Base-by-base conservation (phyloP, 495 filamentous ascomycete species). In the Antarctomyces pellizariae region DNA sequence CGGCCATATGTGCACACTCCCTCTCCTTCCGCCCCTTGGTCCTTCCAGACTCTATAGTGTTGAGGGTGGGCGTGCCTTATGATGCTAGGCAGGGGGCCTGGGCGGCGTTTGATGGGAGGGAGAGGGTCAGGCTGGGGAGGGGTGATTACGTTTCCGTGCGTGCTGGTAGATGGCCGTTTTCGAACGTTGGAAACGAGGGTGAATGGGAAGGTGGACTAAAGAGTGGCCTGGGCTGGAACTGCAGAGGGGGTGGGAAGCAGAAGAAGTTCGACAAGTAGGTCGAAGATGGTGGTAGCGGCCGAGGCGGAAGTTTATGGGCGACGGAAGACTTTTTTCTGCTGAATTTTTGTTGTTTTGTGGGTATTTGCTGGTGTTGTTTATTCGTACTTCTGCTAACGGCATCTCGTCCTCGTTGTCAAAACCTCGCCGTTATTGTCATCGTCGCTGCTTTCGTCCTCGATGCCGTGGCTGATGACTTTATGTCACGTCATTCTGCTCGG, bases 191-290 rank as follows among this genome's bases (percentile, higher is more conserved):
- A n/a, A n/a, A n/a, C n/a, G 1, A 59, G 84, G 49, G 67, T 72
- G 7, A 61, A 69, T n/a, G 10, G 75, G 75, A 3, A 49, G 71
- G 27, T 54, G 68, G 28, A 73, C 66, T 30, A 78, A 89, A 44
- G 82, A 92, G 34, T 97, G 86, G 86, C 71, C 49, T 97, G 42
- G 72, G 84, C 32, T 97, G 86, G 86, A 95, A 95, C 45, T 79
- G 74, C 8, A 46, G 83, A 29, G 64, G 68, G 26, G 63, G 61
- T 36, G 78, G 80, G 47, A 89, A 82, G 53, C 66, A 68, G 44
- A 64, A 59, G 46, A 48, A 50, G 18, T 61, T 50, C 28, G 59
- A 53, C 40, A 48, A 53, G 35, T 66, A 56, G 60, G 49, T 57
- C 19, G 8, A 7, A 26, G 8, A 14, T n/a, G 24, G 6, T 26